Conservation (phyloP, 345 rosid species). For the Arabis alpina region DNA sequence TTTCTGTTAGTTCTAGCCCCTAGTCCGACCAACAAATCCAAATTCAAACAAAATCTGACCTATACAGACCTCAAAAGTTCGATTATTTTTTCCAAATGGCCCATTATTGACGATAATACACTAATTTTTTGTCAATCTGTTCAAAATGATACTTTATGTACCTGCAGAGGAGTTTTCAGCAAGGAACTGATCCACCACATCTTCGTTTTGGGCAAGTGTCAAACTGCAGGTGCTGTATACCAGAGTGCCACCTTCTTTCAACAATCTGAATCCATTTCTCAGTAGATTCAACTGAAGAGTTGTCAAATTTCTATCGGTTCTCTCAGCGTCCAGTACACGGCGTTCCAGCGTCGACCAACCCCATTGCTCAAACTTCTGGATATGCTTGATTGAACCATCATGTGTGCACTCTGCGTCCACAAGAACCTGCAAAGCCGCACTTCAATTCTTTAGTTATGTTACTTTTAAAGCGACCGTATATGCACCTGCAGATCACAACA, state of each 20-base stretch:
- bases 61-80: not conserved
- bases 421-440: slow-evolving; percentile 61
- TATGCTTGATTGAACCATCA: slow-evolving; percentile 89
- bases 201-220: slow-evolving; percentile 93
- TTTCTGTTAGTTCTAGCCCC: slow-evolving; percentile 31
- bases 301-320: slow-evolving; percentile 68
- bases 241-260: slow-evolving; percentile 79
- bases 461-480: not conserved
- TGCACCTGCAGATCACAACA: not conserved
- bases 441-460: not conserved
- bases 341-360: slow-evolving; percentile 91
- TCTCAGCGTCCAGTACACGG: slow-evolving; percentile 82
- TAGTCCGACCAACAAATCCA: too few species aligned
- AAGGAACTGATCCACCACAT: slow-evolving; percentile 74
- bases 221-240: slow-evolving; percentile 98
- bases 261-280: slow-evolving; percentile 78
- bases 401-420: slow-evolving; percentile 99
- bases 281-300: slow-evolving; percentile 84
- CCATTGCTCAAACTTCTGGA: slow-evolving; percentile 95
- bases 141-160: slow-evolving; percentile 18
- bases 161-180: slow-evolving; percentile 73
- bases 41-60: slow-evolving; percentile 15
- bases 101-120: not conserved
- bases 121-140: not conserved
- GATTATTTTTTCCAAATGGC: not conserved